Conservation (phyloP, 192 early-diverging fungal genomes). For the Pilaira anomala region DNA sequence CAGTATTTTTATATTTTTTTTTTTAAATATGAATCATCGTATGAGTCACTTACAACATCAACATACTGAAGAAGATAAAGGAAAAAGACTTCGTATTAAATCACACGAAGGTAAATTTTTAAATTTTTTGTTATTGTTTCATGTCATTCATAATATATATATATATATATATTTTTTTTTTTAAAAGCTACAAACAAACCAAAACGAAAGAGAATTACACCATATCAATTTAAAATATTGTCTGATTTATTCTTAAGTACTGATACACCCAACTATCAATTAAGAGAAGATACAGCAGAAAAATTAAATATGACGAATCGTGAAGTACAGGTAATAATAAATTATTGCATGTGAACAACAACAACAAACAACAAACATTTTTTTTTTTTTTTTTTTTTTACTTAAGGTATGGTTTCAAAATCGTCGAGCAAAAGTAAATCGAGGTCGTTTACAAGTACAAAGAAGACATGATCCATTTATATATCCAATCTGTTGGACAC, state of each 20-base stretch:
- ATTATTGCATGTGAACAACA: slow-evolving; percentile 17
- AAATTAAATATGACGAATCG: slow-evolving; percentile 75
- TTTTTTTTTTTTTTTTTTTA: too few relatives aligned
- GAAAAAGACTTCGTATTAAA: slow-evolving; percentile 18
- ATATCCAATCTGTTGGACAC: background rate
- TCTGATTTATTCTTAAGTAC: slow-evolving; percentile 67
- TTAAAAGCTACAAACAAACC: slow-evolving; percentile 44
- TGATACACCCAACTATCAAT: slow-evolving; percentile 76
- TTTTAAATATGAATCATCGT: background rate
- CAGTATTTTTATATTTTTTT: too few relatives aligned
- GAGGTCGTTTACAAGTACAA: slow-evolving; percentile 25
- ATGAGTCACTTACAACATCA: background rate
- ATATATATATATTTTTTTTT: slow-evolving; percentile 13
- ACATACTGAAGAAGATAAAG: slow-evolving; percentile 12
- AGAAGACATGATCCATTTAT: slow-evolving; percentile 8
- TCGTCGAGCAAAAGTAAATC: slow-evolving; percentile 77
- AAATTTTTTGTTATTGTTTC: slow-evolving; percentile 4
- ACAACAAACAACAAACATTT: too few relatives aligned
- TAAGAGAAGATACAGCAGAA: slow-evolving; percentile 68
- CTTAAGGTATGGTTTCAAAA: slow-evolving; percentile 91
- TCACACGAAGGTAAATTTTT: slow-evolving; percentile 22
- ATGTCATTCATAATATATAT: background rate
- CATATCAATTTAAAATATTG: slow-evolving; percentile 68
- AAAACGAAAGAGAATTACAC: slow-evolving; percentile 75
- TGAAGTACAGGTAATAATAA: slow-evolving; percentile 67